phyloP scores from a whole-genome alignment of 371 early-diverging fungal genomes.

The Rhizomucor miehei region DNA sequence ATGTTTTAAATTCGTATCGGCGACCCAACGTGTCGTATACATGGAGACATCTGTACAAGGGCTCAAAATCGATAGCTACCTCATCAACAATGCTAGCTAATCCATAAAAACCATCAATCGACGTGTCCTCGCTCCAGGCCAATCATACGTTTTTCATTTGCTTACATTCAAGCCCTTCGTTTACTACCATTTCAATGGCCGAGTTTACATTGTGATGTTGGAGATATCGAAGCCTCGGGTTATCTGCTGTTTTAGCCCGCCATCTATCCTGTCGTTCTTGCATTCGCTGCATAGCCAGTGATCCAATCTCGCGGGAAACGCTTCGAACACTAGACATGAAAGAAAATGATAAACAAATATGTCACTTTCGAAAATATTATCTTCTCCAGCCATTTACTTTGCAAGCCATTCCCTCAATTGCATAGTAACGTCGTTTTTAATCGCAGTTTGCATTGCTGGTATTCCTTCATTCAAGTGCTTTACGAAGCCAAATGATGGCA shows the following conservation, averaged over 20 bases:
- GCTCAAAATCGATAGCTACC: slow-evolving; percentile 86
- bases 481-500: slow-evolving; percentile 75
- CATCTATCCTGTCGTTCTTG: slow-evolving; percentile 63
- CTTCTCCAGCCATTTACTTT: slow-evolving; percentile 42
- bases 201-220: slow-evolving; percentile 72
- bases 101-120: background rate
- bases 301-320: slow-evolving; percentile 83
- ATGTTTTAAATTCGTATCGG: slow-evolving; percentile 79
- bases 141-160: background rate
- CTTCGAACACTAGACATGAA: slow-evolving; percentile 64
- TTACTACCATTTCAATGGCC: slow-evolving; percentile 84
- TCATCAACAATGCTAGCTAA: slow-evolving; percentile 68
- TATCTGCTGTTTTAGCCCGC: slow-evolving; percentile 53
- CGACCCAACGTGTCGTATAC: slow-evolving; percentile 91
- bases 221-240: slow-evolving; percentile 51
- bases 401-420: slow-evolving; percentile 94
- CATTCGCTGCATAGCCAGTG: slow-evolving; percentile 80
- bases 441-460: slow-evolving; percentile 78
- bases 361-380: background rate
- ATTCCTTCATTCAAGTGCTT: slow-evolving; percentile 80
- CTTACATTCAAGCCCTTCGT: slow-evolving; percentile 83
- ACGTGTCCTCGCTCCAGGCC: no score
- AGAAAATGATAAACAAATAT: background rate
- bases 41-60: slow-evolving; percentile 94
- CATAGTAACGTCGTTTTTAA: slow-evolving; percentile 79